Conservation (phyloP, 2,329 filamentous ascomycete genomes). For the Onygenales sp. region DNA sequence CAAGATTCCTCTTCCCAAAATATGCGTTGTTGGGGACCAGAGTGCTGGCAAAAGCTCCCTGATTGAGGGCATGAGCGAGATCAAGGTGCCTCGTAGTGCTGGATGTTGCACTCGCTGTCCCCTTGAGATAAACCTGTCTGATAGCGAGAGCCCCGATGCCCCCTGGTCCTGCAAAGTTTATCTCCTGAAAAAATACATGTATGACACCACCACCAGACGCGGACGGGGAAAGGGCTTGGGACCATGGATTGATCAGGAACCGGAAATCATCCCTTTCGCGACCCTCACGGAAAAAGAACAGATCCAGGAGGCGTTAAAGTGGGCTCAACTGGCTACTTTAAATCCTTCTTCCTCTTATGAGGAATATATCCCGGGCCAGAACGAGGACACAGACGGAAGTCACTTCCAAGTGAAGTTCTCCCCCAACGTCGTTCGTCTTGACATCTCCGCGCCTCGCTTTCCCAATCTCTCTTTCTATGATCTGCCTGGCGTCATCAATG, state of each 20-base stretch:
- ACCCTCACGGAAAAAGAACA: constrained; percentile 51
- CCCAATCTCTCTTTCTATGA: constrained; percentile 77
- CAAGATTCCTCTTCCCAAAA: constrained; percentile 59
- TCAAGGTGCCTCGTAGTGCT: constrained; percentile 60
- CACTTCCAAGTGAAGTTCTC: constrained; percentile 57
- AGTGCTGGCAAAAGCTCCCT: constrained; percentile 70
- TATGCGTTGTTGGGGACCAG: constrained; percentile 78
- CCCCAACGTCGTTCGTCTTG: constrained; percentile 68
- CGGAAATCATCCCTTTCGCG: constrained; percentile 49
- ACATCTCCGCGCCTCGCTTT: constrained; percentile 62
- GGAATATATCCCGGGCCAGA: constrained; percentile 45
- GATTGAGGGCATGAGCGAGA: constrained; percentile 53
- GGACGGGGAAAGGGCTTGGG: constrained; percentile 50
- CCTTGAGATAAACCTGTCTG: constrained; percentile 63
- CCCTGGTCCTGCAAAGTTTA: constrained; percentile 60
- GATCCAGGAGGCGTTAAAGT: constrained; percentile 59
- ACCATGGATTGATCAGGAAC: constrained; percentile 51
- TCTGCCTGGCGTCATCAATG: constrained; percentile 71
- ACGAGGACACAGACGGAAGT: constrained; percentile 24
- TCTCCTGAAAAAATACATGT: constrained; percentile 57
- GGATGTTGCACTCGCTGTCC: constrained; percentile 75
- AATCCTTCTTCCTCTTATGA: constrained; percentile 52
- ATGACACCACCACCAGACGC: constrained; percentile 29
- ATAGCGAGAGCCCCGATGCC: constrained; percentile 34
- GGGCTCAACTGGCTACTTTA: constrained; percentile 68